These are phyloP conservation scores for Blastocladiella emersonii DNA, from an alignment of 371 early-diverging fungal genomes.

Conservation along the genomic window DNA sequence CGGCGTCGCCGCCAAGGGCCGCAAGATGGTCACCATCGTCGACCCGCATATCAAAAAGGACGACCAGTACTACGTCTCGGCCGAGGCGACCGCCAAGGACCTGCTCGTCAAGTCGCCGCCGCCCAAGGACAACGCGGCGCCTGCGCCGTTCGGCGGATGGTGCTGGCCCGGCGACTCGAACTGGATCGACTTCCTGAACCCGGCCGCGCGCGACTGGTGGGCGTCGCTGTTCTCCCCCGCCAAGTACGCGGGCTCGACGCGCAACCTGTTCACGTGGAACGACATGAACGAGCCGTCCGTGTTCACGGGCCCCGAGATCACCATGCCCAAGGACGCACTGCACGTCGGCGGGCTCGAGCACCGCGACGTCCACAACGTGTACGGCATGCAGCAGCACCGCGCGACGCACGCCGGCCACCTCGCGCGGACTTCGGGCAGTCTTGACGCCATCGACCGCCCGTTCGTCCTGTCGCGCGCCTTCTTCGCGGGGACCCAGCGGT, in stretches of 20 bases:
- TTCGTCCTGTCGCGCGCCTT: conserved; percentile 82
- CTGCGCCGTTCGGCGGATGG: conserved; percentile 83
- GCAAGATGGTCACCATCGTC: conserved; percentile 83
- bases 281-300: conserved; percentile 89
- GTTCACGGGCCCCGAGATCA: conserved; percentile 82
- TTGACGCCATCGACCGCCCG: conserved; percentile 34
- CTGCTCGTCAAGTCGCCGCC: conserved; percentile 64
- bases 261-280: conserved; percentile 71
- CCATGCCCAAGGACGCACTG: conserved; percentile 76
- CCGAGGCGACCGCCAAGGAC: conserved; percentile 55
- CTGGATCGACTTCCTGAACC: conserved; percentile 76
- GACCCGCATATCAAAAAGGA: conserved; percentile 95
- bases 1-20: conserved; percentile 46
- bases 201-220: conserved; percentile 70
- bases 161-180: conserved; percentile 86
- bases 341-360: conserved; percentile 67
- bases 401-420: conserved; percentile 36
- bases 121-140: conserved; percentile 27
- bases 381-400: conserved; percentile 49
- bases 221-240: conserved; percentile 48
- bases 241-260: conserved; percentile 59
- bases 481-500: conserved; percentile 75
- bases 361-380: conserved; percentile 79
- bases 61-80: conserved; percentile 50
- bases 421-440: neutral